Base-by-base conservation (phyloP, 345 rosid species). In the Noccaea bulbosa region DNA sequence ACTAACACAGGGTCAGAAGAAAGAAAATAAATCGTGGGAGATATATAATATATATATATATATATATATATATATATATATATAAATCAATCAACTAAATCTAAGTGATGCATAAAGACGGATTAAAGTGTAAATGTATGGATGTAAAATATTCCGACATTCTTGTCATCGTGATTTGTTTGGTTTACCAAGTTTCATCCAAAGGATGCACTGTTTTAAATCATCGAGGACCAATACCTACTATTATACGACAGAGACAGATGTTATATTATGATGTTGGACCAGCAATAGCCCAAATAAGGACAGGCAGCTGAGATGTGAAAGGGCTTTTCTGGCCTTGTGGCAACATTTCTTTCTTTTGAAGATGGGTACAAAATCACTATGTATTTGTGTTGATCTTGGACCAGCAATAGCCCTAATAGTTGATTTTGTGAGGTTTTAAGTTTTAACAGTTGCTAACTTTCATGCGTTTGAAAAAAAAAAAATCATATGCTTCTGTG, bases 211-310 rank as follows among this genome's bases (percentile, higher is more conserved):
- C 12, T 8, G 2, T 27, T 56, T 56, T 35, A 9, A 17, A 37
- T 41, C 12, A 43, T 60, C 50, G 30, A 27, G 30, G 30, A 27
- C 30, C 4, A 27, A 27, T 27, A 27, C 3, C 30, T 4, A 27
- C 30, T 27, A 4, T 27, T 27, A 3, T 27, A 27, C 30, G 30
- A 27, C 4, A 27, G 30, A 27, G 30, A 27, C 4, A 27, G 30
- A 27, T 27, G 30, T 4, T 27, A 27, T 27, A 27, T 12, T 7
- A 41, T 41, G 17, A 34, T 57, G 39, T 16, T 59, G 37, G 62
- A 33, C 54, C 16, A 61, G 15, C 34, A 33, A 51, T 17, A 61
- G 53, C 68, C 61, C 75, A 70, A 33, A 60, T 11, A 40, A 3
- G 10, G 10, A 27, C 5, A 20, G 4, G 35, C 12, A 55, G 54